These are phyloP conservation scores for Dryadomyces quercus-mongolicae DNA, from an alignment of 2,329 filamentous ascomycete species.

Conservation along the genomic window DNA sequence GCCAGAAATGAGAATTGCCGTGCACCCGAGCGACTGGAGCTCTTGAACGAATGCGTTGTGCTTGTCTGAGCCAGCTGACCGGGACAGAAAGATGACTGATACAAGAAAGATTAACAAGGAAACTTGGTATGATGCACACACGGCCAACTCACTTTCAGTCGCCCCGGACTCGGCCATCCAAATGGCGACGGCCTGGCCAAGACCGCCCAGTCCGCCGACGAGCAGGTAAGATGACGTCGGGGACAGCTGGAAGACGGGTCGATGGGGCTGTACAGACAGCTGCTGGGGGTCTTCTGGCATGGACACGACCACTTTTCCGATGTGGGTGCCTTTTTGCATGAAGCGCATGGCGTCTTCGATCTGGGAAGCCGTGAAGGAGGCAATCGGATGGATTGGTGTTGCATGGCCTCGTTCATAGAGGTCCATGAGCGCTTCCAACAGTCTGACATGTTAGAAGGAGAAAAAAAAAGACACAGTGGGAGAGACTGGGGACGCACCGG, in stretches of 20 bases:
- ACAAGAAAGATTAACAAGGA: no score
- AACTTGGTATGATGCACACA: no score
- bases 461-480: no score
- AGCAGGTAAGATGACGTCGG: slow-evolving; percentile 10
- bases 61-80: no score
- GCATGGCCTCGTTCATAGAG: neutral
- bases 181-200: slow-evolving; percentile 12
- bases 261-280: no score
- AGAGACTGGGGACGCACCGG: neutral
- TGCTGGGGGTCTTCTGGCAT: slow-evolving; percentile 10
- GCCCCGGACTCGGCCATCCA: slow-evolving; percentile 12
- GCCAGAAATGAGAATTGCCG: no score
- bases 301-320: slow-evolving; percentile 17
- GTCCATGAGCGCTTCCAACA: neutral
- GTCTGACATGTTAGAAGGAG: no score
- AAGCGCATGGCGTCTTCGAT: slow-evolving; percentile 20
- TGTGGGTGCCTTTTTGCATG: slow-evolving; percentile 24
- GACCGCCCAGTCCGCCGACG: slow-evolving; percentile 15
- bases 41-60: no score
- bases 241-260: no score
- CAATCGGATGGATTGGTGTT: neutral
- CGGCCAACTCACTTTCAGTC: no score
- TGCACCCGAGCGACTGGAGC: no score
- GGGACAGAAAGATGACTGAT: no score
- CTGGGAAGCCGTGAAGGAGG: neutral